These are phyloP conservation scores for Chlorella sp. DNA, from an alignment of 139 green algal genomes.

Conservation along the genomic window DNA sequence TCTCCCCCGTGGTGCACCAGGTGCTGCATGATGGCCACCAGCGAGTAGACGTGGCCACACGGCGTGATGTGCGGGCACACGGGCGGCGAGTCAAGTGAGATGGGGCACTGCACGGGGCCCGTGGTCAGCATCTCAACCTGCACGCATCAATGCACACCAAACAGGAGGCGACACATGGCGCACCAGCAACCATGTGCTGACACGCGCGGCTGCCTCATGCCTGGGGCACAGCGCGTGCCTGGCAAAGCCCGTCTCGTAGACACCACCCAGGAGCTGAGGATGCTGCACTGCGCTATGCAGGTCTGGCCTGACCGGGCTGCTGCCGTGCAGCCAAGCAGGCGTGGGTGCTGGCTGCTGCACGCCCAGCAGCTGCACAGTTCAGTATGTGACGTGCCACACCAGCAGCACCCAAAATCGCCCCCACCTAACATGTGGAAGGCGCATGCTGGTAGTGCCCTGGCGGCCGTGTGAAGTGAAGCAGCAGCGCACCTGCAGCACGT, in stretches of 20 bases:
- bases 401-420: neutral
- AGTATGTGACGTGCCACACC: neutral
- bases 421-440: neutral
- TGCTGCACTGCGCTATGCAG: neutral
- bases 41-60: conserved; percentile 84
- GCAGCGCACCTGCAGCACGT: conserved; percentile 59
- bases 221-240: neutral
- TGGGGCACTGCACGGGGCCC: conserved; percentile 65
- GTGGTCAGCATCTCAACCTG: conserved; percentile 62
- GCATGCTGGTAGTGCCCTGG: neutral
- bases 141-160: neutral
- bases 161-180: too few species aligned
- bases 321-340: neutral
- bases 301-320: neutral
- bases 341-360: neutral
- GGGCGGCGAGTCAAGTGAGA: conserved; percentile 67
- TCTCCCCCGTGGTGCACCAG: conserved; percentile 59
- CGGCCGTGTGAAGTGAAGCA: neutral
- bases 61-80: conserved; percentile 76
- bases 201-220: too few species aligned
- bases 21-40: conserved; percentile 75
- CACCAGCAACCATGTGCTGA: too few species aligned
- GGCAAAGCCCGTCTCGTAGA: neutral
- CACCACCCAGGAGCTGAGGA: neutral
- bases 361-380: neutral